Conservation (phyloP, 805 yeast species). For the Yamadazyma sp. region DNA sequence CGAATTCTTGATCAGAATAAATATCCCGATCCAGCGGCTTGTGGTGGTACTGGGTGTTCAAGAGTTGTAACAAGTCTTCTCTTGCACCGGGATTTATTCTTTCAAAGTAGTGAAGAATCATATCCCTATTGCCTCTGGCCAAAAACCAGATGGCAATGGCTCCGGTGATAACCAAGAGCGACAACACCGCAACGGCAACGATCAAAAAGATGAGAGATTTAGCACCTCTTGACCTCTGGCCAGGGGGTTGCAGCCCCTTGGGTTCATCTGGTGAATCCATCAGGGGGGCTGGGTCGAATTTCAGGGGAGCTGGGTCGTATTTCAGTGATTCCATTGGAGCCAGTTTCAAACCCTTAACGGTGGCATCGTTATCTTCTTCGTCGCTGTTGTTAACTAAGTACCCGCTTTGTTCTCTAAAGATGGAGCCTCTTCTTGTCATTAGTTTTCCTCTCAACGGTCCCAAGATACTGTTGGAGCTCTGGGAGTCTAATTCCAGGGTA, state of each 20-base stretch:
- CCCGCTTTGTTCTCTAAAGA: slow-evolving; percentile 18
- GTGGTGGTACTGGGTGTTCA: background rate
- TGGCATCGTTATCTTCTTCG: slow-evolving; percentile 1
- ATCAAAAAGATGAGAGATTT: slow-evolving; percentile 6
- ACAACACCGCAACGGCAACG: slow-evolving; percentile 18
- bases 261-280: background rate
- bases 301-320: background rate
- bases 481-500: too few species aligned
- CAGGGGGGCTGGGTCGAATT: background rate
- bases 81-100: slow-evolving; percentile 24
- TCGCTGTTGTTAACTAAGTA: slow-evolving; percentile 6
- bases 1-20: background rate
- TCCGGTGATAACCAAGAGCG: slow-evolving; percentile 10
- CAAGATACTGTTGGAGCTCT: slow-evolving; percentile 12
- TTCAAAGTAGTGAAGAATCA: slow-evolving; percentile 27
- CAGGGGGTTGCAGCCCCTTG: background rate
- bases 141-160: slow-evolving; percentile 15
- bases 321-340: background rate
- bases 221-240: too few species aligned
- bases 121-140: slow-evolving; percentile 29
- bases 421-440: slow-evolving; percentile 8
- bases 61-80: slow-evolving; percentile 12
- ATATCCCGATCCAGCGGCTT: too few species aligned
- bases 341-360: slow-evolving; percentile 1
- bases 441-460: slow-evolving; percentile 16